phyloP scores from a whole-genome alignment of 176 grass and related monocot species.

The Thinopyrum elongatum region DNA sequence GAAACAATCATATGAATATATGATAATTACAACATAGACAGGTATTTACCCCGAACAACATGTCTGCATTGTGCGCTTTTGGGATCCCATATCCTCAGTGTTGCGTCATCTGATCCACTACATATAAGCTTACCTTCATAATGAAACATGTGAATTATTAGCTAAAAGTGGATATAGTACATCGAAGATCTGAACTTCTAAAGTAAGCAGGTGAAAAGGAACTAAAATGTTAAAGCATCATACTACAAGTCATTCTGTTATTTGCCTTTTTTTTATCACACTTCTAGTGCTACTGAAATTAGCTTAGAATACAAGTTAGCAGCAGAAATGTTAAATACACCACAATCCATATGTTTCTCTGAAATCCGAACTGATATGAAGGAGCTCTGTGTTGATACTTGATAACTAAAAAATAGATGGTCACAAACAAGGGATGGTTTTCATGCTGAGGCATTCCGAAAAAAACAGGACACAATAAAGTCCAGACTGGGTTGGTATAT shows the following conservation, averaged over 20 bases:
- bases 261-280: background rate
- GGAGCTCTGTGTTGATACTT: background rate
- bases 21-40: background rate
- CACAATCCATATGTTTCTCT: background rate
- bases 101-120: constrained; percentile 79
- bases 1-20: constrained; percentile 2
- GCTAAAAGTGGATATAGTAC: background rate
- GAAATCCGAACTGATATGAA: background rate
- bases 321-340: background rate
- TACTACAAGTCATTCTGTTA: background rate
- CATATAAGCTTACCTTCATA: constrained; percentile 86
- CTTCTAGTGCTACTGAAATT: background rate
- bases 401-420: background rate
- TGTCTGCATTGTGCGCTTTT: constrained; percentile 59
- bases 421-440: background rate
- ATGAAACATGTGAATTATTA: constrained; percentile 12
- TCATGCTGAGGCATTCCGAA: background rate
- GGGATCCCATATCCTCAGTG: constrained; percentile 94
- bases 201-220: background rate
- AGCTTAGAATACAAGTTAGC: background rate
- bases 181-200: background rate
- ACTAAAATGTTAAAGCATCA: background rate
- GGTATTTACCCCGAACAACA: constrained; percentile 68
- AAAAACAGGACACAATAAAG: background rate
- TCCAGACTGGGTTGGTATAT: background rate